Base-by-base conservation (phyloP, 768 basidiomycete genomes). In the Auriscalpium vulgare region DNA sequence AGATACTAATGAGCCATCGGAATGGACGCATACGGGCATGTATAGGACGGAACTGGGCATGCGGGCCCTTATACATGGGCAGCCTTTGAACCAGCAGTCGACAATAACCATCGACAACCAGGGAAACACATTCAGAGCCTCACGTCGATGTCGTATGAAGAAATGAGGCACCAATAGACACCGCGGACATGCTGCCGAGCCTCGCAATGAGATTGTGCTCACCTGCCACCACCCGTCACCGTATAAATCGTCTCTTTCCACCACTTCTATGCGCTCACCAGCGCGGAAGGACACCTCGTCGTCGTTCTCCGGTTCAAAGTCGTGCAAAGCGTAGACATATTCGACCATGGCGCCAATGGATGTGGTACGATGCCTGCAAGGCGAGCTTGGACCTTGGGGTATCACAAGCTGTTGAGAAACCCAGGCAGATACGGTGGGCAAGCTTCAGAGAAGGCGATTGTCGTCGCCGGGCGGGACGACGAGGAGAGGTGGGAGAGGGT, bases 221-320 rank as follows among this genome's bases (percentile, higher is more conserved):
- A 85, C 86, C 78, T 83, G 79, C 92, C 92, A 98, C 97, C 97
- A 98, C 16, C 95, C 97, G 70, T 99, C 97, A 17, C 82, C 82
- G 67, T 90, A 98, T 56, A 82, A 71, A 61, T 98, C 97, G 66
- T 98, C 97, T 72, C 83, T 91, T 74, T 98, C 95, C 44, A 97
- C 56, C 34, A 99, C 84, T 65, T 91, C 86, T 62, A 98, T 91
- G 55, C 81, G 76, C 62, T 98, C 92, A 2, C 95, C 95, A 4
- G 84, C 85, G 45, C 73, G 76, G 68, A 98, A 97, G 1, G 83
- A 64, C 40, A 98, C 80, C 72, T 99, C 97, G 70, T 99, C 97
- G 51, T 90, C 89, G 70, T 97, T 83, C 74, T 99, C 94, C 3
- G 97, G 95, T 4, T 72, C 64, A 63, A 97, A 98, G 63, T 88